Base-by-base conservation (phyloP, 148 eudicot species). In the Rhododendron ferrugineum region DNA sequence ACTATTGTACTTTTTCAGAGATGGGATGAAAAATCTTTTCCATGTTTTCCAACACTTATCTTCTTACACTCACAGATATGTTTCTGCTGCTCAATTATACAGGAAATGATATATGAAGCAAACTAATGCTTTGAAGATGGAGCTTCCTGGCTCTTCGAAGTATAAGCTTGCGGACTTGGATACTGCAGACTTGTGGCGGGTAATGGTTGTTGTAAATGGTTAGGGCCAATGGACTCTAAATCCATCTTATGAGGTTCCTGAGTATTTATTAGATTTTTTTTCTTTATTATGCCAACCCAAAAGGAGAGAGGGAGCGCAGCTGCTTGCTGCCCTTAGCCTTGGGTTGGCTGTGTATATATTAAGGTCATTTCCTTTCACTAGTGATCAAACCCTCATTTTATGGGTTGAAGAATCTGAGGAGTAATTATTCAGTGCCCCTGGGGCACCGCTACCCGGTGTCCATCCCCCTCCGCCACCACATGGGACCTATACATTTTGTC, bases 41-140 rank as follows among this genome's bases (percentile, higher is more conserved):
- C 30, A 13, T 40, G 20, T 66, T 80, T 34, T 76, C 44, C 22
- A 23, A 42, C 37, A 40, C 72, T 68, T 2, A 54, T 28, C 9
- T 85, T 20, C 10, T 72, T 10, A 34, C 20, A 8, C n/a, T 56
- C 16, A 82, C 11, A 1, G 56, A 66, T 26, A 64, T 60, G 28
- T 77, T 54, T 82, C 60, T 60, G 32, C 72, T 70, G 80, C 70
- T 85, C 62, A 15, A 34, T 86, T 40, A 83, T 77, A 74, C 95
- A 95, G 98, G 98, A 92, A 92, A 95, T 95, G 98, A 88, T 90
- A 86, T 92, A 89, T 84, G 96, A 95, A 86, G 86, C 86, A 73
- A 82, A 60, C 4, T 88, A 84, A 47, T 36, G 56, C 66, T 40
- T 56, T 50, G 16, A 40, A 37, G 44, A 47, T 13, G 81, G 78